Conservation (phyloP, 169 alveolate species). For the Plasmodium cynomolgi region DNA sequence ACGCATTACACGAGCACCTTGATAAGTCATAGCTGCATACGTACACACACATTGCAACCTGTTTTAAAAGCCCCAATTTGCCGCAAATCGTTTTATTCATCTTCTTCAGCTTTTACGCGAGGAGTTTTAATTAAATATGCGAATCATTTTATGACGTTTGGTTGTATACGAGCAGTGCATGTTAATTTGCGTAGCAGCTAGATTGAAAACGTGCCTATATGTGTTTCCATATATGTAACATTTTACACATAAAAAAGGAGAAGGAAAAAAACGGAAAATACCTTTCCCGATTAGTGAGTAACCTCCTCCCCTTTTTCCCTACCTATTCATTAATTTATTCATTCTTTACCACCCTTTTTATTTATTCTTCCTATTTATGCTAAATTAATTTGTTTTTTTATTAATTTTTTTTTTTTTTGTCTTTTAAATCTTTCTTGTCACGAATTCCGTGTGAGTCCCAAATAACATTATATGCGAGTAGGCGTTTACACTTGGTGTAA, state of each 20-base stretch:
- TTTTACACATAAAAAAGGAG: not conserved
- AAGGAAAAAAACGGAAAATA: not conserved
- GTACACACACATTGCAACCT: not conserved
- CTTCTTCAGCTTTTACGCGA: not conserved
- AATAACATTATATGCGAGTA: not conserved
- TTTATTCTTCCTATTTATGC: constrained; percentile 4
- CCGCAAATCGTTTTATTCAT: not conserved
- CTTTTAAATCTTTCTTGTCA: constrained; percentile 16
- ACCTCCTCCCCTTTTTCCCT: not conserved
- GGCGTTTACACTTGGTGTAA: not conserved
- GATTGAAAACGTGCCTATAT: not conserved
- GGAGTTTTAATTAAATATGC: constrained; percentile 16
- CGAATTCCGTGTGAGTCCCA: not conserved
- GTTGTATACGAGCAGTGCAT: not conserved
- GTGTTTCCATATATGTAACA: not conserved
- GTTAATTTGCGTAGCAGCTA: not conserved
- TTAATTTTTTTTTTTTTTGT: constrained; percentile 18
- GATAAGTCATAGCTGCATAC: not conserved
- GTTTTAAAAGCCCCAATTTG: not conserved
- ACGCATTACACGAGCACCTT: not conserved
- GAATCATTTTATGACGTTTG: constrained; percentile 5
- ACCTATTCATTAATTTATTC: not conserved
- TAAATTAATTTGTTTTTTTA: constrained; percentile 25
- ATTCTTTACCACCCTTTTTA: not conserved
- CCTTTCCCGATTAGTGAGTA: not conserved